phyloP scores from a whole-genome alignment of 1,139 yeast genomes.

The Entelexis paramagnoliae region DNA sequence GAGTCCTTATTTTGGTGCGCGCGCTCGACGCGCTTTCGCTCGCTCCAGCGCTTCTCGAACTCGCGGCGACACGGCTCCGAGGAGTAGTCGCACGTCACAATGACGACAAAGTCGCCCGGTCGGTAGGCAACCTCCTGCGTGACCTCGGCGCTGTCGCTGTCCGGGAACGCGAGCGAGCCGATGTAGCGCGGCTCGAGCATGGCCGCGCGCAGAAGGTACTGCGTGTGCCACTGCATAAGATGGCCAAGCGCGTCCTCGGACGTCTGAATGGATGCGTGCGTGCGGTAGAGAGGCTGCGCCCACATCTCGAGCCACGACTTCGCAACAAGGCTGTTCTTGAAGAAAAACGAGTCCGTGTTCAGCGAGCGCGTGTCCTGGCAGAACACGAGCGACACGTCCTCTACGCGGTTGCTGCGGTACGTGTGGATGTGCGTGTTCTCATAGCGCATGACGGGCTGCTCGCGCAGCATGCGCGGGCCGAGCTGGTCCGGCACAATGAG shows the following conservation, averaged over 20 bases:
- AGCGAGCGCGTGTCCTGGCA: constrained; percentile 22
- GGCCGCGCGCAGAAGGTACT: constrained; percentile 57
- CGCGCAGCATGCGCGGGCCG: constrained; percentile 51
- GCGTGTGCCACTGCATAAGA: constrained; percentile 88
- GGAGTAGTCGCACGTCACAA: constrained; percentile 29
- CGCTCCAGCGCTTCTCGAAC: constrained; percentile 29
- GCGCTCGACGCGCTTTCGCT: constrained; percentile 23
- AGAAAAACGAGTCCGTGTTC: constrained; percentile 57
- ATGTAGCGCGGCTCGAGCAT: constrained; percentile 55
- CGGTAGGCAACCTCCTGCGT: constrained; percentile 27
- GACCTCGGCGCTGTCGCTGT: constrained; percentile 23
- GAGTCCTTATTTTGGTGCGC: not conserved
- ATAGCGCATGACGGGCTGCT: constrained; percentile 44
- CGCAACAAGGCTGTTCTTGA: constrained; percentile 55
- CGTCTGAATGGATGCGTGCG: constrained; percentile 53
- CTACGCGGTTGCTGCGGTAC: constrained; percentile 19
- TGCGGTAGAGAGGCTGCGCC: constrained; percentile 58
- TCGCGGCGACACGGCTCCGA: constrained; percentile 29
- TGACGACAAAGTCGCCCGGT: constrained; percentile 34
- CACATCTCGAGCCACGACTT: constrained; percentile 63
- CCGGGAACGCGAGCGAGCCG: constrained; percentile 37
- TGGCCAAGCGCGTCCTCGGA: constrained; percentile 58
- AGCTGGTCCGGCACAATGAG: constrained; percentile 49
- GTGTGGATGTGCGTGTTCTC: constrained; percentile 32
- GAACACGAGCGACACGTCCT: constrained; percentile 21